Evolutionary conservation across 2,329 filamentous ascomycete species (phyloP).

Genomic region (Cadophora gregata): DNA sequence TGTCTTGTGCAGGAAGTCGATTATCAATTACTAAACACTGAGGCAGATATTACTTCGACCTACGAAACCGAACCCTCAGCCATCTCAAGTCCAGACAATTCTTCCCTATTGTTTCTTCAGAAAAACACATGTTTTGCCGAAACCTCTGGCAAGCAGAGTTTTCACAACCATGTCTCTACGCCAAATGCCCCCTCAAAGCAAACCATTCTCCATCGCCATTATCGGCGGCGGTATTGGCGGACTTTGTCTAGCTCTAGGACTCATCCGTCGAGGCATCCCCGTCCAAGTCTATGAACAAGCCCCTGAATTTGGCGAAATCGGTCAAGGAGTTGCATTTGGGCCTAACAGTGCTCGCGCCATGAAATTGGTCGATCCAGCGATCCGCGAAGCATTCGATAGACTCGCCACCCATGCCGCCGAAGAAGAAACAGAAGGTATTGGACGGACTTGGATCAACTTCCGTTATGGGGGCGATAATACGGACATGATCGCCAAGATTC

Average conservation of each 20-base stretch:
- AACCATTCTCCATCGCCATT: conserved; percentile 29
- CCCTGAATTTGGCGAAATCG: conserved; percentile 34
- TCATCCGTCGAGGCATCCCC: conserved; percentile 25
- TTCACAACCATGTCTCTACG: neutral
- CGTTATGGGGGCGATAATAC: conserved; percentile 25
- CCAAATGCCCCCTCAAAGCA: neutral
- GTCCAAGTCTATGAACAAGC: conserved; percentile 35
- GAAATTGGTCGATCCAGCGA: conserved; percentile 20
- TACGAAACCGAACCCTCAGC: neutral
- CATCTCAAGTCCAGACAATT: no score
- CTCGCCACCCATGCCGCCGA: conserved; percentile 27
- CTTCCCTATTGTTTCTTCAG: no score
- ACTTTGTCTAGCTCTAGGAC: conserved; percentile 31
- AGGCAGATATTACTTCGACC: neutral
- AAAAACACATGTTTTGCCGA: no score
- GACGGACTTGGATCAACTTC: conserved; percentile 31
- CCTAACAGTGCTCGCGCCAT: conserved; percentile 33
- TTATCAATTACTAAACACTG: neutral
- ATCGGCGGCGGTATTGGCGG: conserved; percentile 36
- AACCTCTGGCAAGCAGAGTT: neutral
- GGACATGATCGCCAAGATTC: conserved; percentile 32
- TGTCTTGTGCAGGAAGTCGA: neutral
- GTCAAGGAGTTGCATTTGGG: conserved; percentile 35
- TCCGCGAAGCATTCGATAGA: conserved; percentile 27
- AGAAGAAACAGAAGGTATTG: conserved; percentile 18